phyloP scores from a whole-genome alignment of 768 basidiomycete genomes.

The Suillus brevipes region DNA sequence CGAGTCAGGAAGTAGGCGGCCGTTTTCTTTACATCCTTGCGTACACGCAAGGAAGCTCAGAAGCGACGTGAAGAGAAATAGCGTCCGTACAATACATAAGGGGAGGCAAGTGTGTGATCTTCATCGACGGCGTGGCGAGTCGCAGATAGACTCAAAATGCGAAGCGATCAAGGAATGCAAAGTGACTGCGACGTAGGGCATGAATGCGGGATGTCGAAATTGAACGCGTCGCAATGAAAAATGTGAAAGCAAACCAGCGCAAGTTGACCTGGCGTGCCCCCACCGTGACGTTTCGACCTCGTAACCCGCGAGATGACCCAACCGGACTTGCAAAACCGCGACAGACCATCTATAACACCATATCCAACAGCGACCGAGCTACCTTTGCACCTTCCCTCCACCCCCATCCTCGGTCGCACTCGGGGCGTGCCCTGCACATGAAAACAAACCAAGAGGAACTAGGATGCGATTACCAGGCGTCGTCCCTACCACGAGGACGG shows the following conservation, averaged over 20 bases:
- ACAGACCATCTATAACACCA: conserved; percentile 36
- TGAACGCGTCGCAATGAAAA: conserved; percentile 11
- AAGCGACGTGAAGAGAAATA: conserved; percentile 59
- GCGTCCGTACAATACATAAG: conserved; percentile 68
- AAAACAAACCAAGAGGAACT: conserved; percentile 31
- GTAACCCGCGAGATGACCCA: conserved; percentile 13
- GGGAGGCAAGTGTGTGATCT: conserved; percentile 39
- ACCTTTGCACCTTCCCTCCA: conserved; percentile 34
- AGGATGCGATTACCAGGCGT: conserved; percentile 43
- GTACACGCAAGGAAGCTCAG: conserved; percentile 12
- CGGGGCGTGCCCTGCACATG: conserved; percentile 41
- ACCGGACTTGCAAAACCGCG: conserved; percentile 23
- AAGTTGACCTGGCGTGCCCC: conserved; percentile 25
- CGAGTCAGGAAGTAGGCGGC: conserved; percentile 33
- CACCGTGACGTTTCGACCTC: conserved; percentile 19
- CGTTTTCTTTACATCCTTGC: conserved; percentile 22
- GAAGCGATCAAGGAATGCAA: conserved; percentile 20
- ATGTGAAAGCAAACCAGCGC: conserved; percentile 18
- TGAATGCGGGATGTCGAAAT: conserved; percentile 23
- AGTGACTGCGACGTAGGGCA: conserved; percentile 14
- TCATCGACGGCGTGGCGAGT: conserved; percentile 29
- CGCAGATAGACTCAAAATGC: conserved; percentile 20
- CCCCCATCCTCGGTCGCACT: conserved; percentile 46
- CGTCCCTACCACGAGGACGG: conserved; percentile 45
- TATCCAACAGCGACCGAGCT: conserved; percentile 38